These are phyloP conservation scores for Candida tibetensis DNA, from an alignment of 805 yeast genomes.

Conservation along the genomic window DNA sequence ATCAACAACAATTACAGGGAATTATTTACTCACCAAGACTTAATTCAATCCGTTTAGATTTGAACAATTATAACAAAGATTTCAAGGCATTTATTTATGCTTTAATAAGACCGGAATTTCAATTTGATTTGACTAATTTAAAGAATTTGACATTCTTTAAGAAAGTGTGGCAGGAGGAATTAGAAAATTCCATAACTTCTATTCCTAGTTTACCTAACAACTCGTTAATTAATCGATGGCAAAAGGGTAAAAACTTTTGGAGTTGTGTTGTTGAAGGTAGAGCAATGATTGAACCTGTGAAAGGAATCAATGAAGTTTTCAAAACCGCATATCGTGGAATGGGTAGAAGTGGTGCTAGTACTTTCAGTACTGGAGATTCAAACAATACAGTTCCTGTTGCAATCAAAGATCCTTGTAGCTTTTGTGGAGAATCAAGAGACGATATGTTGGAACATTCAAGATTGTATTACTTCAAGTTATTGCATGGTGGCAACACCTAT, in stretches of 20 bases:
- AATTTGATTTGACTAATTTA: constrained; percentile 38
- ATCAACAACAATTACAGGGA: constrained; percentile 19
- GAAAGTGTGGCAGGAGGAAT: constrained; percentile 67
- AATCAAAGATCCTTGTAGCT: constrained; percentile 67
- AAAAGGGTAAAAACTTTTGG: constrained; percentile 51
- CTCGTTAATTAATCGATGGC: constrained; percentile 43
- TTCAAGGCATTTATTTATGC: constrained; percentile 41
- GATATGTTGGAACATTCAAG: constrained; percentile 76
- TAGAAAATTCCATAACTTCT: constrained; percentile 47
- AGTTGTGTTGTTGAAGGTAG: constrained; percentile 72
- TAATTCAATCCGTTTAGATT: constrained; percentile 44
- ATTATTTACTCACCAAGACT: constrained; percentile 33
- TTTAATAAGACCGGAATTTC: constrained; percentile 32
- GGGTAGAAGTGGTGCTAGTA: not conserved
- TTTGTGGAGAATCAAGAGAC: constrained; percentile 78
- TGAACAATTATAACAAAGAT: constrained; percentile 38
- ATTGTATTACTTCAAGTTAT: constrained; percentile 61
- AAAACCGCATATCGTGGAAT: constrained; percentile 37
- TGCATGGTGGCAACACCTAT: constrained; percentile 18
- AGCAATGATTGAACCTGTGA: constrained; percentile 80
- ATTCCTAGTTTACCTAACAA: constrained; percentile 54
- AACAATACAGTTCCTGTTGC: constrained; percentile 62
- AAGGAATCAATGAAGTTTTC: constrained; percentile 76
- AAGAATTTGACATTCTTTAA: constrained; percentile 60
- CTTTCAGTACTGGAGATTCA: constrained; percentile 11